Conservation (phyloP, 208 protist genomes). For the Leishmania gerbilli region DNA sequence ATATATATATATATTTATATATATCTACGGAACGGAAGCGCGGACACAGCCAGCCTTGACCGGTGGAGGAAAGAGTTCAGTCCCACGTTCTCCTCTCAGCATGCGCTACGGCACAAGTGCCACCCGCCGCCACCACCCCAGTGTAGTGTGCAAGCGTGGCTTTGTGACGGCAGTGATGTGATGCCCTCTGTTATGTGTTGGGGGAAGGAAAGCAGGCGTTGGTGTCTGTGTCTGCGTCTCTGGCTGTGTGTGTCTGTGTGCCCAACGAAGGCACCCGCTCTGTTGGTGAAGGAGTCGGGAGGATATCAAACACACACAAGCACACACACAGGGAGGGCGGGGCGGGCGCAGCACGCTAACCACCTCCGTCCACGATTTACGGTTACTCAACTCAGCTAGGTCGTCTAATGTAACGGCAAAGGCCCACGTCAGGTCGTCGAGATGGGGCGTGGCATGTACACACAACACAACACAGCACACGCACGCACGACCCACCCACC, state of each 20-base stretch:
- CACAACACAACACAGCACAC: no score
- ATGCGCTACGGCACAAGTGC: no score
- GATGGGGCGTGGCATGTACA: not conserved
- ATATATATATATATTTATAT: no score
- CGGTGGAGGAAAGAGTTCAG: no score
- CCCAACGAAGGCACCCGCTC: no score
- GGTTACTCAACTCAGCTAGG: not conserved
- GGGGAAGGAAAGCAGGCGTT: conserved; percentile 1
- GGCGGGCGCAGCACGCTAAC: not conserved
- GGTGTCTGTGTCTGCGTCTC: not conserved
- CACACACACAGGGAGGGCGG: not conserved
- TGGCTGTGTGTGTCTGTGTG: not conserved
- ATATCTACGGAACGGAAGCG: no score
- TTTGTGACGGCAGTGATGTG: no score
- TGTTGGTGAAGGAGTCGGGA: not conserved
- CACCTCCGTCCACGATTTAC: not conserved
- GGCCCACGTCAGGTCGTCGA: not conserved
- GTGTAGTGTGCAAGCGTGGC: no score
- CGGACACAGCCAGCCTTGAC: no score
- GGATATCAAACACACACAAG: not conserved
- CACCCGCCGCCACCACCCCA: no score
- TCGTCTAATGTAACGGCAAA: not conserved
- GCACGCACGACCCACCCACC: not conserved
- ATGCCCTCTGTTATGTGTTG: no score
- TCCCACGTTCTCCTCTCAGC: no score